Base-by-base conservation (phyloP, 352 stramenopile species). In the Pythium scleroteichum region DNA sequence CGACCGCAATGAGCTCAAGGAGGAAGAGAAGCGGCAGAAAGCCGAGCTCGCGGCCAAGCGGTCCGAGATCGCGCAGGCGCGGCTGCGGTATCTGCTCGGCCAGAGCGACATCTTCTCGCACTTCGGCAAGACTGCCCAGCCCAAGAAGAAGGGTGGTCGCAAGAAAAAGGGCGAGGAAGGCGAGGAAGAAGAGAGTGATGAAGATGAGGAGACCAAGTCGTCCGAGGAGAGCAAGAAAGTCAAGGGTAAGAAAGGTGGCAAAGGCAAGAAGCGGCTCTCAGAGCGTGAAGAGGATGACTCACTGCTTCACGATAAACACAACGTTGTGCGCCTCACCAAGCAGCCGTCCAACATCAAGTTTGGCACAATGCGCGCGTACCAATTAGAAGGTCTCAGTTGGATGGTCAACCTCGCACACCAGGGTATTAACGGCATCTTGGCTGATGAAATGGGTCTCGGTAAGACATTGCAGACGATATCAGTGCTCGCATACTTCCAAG, bases 321-420 rank as follows among this genome's bases (percentile, higher is more conserved):
- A 97, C 51, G 88, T 96, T 23, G 90, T 98, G 53, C 79, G 98
- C 3, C 78, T 98, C 40, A 94, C 89, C 12, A 88, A 97, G 54
- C 88, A 96, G 50, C 95, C 96, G 48, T 93, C 78, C 1, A 73
- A 86, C n/a, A 97, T 97, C 72, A 90, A 98, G 58, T 94, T 90
- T 62, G 91, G 95, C 35, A 91, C 70, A 2, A 99, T 99, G 96
- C 92, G 97, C 61, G 86, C 97, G 69, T 99, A 99, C 78, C 98
- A 99, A 73, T 67, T 99, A 22, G 84, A 94, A 68, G 98, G 97
- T n/a, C 76, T 99, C 46, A 97, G 97, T 68, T 99, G 97, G 97
- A 94, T 99, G 74, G 82, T 99, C 8, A 99, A 98, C 68, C 82
- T 99, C 9, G 95, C 98, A 53, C 96, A 99, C 67, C 98, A 99